Evolutionary conservation across 2,329 filamentous ascomycete genomes (phyloP).

Genomic region (Harringtonia aguacate): DNA sequence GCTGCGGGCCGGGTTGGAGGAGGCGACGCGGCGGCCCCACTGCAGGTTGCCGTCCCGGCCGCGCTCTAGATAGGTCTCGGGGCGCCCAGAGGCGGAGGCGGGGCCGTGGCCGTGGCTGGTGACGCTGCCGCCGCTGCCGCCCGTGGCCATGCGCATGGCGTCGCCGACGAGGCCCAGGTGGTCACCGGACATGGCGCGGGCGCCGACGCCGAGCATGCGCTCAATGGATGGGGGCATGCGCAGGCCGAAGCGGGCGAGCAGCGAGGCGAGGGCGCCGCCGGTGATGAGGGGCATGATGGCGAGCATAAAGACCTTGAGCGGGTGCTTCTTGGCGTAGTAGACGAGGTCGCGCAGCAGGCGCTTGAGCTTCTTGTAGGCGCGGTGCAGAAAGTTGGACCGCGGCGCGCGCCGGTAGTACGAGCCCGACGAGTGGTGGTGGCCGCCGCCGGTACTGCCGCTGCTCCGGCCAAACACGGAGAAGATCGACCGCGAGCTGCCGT

Average conservation of each 20-base stretch:
- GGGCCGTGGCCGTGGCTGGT: conserved; percentile 13
- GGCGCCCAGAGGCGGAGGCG: conserved; percentile 12
- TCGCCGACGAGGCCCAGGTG: conserved; percentile 40
- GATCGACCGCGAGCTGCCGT: conserved; percentile 32
- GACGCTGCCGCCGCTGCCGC: conserved; percentile 11
- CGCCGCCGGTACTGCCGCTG: conserved; percentile 7
- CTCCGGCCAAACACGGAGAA: conserved; percentile 23
- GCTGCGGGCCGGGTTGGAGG: too few relatives aligned
- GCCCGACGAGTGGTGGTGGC: conserved; percentile 14
- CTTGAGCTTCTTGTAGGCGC: conserved; percentile 64
- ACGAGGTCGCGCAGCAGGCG: conserved; percentile 71
- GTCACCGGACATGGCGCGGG: conserved; percentile 35
- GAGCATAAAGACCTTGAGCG: conserved; percentile 76
- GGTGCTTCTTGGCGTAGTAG: conserved; percentile 73
- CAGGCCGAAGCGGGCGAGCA: conserved; percentile 72
- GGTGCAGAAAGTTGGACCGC: conserved; percentile 65
- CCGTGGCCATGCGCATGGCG: conserved; percentile 41
- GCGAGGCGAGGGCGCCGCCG: conserved; percentile 67
- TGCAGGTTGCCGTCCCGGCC: conserved; percentile 20
- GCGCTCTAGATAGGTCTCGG: conserved; percentile 19
- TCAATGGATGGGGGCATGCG: conserved; percentile 56
- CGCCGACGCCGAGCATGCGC: conserved; percentile 44
- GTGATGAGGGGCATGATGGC: conserved; percentile 82
- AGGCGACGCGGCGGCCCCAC: conserved; percentile 27
- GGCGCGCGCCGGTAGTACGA: conserved; percentile 74